Conservation (phyloP, 257 asterid genomes). For the Henckelia pumila region DNA sequence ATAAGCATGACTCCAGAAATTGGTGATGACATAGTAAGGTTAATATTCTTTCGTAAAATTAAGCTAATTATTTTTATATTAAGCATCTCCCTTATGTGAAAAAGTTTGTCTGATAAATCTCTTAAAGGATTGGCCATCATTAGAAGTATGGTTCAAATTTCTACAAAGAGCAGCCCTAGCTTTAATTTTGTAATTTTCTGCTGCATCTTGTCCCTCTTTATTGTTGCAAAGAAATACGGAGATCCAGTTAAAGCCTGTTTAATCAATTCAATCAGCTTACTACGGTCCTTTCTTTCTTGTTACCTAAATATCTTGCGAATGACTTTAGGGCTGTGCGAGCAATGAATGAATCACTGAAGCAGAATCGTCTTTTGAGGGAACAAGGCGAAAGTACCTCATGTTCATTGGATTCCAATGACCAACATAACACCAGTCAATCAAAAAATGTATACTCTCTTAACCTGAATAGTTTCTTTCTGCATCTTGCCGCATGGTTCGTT, state of each 20-base stretch:
- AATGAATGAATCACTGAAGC: conserved; percentile 94
- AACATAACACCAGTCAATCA: conserved; percentile 42
- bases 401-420: conserved; percentile 45
- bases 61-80: conserved; percentile 9
- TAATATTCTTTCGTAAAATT: conserved; percentile 32
- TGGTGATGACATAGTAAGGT: conserved; percentile 98
- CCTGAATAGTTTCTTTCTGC: conserved; percentile 17
- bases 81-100: background rate
- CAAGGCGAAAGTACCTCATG: conserved; percentile 58
- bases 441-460: conserved; percentile 56
- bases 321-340: conserved; percentile 87
- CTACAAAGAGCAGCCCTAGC: too few species aligned
- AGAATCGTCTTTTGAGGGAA: conserved; percentile 67
- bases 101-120: background rate
- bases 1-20: conserved; percentile 96
- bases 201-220: background rate
- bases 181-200: too few species aligned
- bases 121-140: too few species aligned
- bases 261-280: conserved; percentile 10
- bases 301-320: conserved; percentile 21
- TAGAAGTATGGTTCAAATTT: background rate
- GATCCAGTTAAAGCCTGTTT: background rate
- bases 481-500: conserved; percentile 18
- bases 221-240: background rate
- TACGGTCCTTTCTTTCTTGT: background rate